Evolutionary conservation across 108 stramenopile genomes (phyloP), one percentile per base, ranked within the genome.

Genomic region (Cyclotella cryptica): DNA sequence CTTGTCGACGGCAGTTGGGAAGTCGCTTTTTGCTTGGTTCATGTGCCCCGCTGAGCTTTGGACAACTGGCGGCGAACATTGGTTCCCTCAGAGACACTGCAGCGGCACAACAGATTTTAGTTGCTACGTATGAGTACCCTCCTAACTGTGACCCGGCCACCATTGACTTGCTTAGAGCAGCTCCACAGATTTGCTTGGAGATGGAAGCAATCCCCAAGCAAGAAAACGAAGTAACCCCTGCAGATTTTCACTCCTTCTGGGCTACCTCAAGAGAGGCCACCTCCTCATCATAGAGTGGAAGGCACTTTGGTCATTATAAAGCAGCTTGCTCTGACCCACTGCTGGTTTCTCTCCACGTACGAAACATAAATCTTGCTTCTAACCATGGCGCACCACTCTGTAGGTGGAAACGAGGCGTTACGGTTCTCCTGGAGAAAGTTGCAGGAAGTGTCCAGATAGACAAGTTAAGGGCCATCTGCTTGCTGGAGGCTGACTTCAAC

Each of bases 11-110:
- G 13, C 13, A 45, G 9, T 13, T 9, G n/a, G n/a, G n/a, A n/a
- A n/a, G n/a, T n/a, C n/a, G n/a, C n/a, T n/a, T n/a, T n/a, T n/a
- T n/a, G n/a, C n/a, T n/a, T n/a, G n/a, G n/a, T n/a, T n/a, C n/a
- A n/a, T n/a, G n/a, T n/a, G n/a, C n/a, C n/a, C 43, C 17, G 42
- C 19, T 4, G 8, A 57, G 10, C 13, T 41, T 1, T 80, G 78
- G 78, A 3, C 52, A 52, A 26, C 28, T 79, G 1, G 42, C 58
- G 15, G 51, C 22, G 0, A 66, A 80, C n/a, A 9, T 73, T 0
- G 79, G 79, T 0, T 29, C 35, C 0, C 42, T 74, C 1, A 67
- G 40, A 0, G 44, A 45, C 44, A 45, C 44, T 12, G 44, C 9
- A 45, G 44, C 44, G 44, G 44, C 44, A 12, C 44, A 13, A 45